Percentiles rank a stretch among this genome's conserved stretches.
These are phyloP conservation scores for Silene conica DNA, from an alignment of 148 eudicot genomes.

Conservation along the genomic window DNA sequence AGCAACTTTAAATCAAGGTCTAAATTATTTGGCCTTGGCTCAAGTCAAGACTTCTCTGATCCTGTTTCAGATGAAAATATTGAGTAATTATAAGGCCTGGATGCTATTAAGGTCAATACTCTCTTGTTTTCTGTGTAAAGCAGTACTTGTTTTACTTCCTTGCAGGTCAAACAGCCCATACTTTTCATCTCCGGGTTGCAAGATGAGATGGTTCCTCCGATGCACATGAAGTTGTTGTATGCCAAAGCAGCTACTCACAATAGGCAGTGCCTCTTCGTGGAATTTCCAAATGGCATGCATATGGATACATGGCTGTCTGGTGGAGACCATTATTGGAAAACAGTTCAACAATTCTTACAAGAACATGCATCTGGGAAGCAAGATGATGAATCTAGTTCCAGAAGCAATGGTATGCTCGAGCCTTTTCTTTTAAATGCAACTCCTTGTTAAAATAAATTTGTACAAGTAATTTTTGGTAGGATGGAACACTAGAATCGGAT, in stretches of 20 bases:
- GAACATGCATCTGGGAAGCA: slow-evolving; percentile 38
- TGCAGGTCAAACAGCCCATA: slow-evolving; percentile 83
- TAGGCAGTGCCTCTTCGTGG: slow-evolving; percentile 57
- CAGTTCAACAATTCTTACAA: slow-evolving; percentile 49
- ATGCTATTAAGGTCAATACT: not conserved
- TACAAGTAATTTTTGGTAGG: not conserved
- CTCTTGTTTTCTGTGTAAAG: not conserved
- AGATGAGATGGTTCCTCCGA: slow-evolving; percentile 96
- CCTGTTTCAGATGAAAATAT: not conserved
- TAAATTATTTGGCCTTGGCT: not conserved
- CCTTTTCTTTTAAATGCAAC: not conserved
- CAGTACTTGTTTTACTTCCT: not conserved
- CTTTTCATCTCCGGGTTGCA: slow-evolving; percentile 85
- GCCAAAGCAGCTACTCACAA: slow-evolving; percentile 90
- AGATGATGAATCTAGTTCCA: slow-evolving; percentile 31
- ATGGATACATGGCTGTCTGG: slow-evolving; percentile 98
- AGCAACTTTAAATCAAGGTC: no score
- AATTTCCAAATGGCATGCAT: slow-evolving; percentile 93
- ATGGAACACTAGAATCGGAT: not conserved
- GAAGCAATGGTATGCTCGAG: slow-evolving; percentile 29
- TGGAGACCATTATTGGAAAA: slow-evolving; percentile 84
- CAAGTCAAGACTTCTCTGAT: no score
- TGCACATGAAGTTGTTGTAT: slow-evolving; percentile 79
- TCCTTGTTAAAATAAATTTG: not conserved
- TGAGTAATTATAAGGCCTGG: not conserved